Base-by-base conservation (phyloP, 2,329 filamentous ascomycete species). In the Hymenoscyphus albidus region DNA sequence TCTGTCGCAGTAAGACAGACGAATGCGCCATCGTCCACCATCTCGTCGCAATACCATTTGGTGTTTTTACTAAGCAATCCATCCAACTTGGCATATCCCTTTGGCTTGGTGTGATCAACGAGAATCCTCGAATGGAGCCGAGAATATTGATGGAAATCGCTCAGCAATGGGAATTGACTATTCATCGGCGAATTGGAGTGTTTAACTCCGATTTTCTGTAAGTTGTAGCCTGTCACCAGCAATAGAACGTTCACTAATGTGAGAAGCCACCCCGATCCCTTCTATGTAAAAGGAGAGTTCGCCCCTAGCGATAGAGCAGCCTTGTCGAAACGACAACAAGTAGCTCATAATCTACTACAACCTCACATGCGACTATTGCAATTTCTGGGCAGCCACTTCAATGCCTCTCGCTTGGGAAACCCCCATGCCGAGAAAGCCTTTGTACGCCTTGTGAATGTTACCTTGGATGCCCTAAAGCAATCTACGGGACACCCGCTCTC, bases 61-160 rank as follows among this genome's bases (percentile, higher is more conserved):
- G 87, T 51, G 86, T 97, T 58, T 98, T 99, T 76, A 96, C 90
- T 5, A 97, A 96, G 76, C 91, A 96, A 73, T 95, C 93, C 1
- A 95, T 99, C 75, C 96, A 97, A 75, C 86, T 98, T 60, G 96
- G 95, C 5, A 90, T 97, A 42, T 97, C 95, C 3, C 81, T 99
- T 6, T 99, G 95, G 95, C 87, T 97, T 66, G 95, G 95, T 32
- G 91, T 98, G 14, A 96, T 98, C 73, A 95, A 98, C 72, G 95
- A 99, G 76, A 98, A 97, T 73, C 91, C 93, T 2, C 85, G 86
- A 63, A 88, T 97, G 77, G 93, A 97, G 76, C 85, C 94, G 9
- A 88, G 93, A 66, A 87, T 99, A 63, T 79, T 99, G 39, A 88
- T 88, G 61, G 92, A 96, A 75, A 91, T 98, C 71, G 89, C 90